Evolutionary conservation across 306 rosid genomes (phyloP), one percentile per base, ranked within the genome.

Genomic region (Medicago arabica): DNA sequence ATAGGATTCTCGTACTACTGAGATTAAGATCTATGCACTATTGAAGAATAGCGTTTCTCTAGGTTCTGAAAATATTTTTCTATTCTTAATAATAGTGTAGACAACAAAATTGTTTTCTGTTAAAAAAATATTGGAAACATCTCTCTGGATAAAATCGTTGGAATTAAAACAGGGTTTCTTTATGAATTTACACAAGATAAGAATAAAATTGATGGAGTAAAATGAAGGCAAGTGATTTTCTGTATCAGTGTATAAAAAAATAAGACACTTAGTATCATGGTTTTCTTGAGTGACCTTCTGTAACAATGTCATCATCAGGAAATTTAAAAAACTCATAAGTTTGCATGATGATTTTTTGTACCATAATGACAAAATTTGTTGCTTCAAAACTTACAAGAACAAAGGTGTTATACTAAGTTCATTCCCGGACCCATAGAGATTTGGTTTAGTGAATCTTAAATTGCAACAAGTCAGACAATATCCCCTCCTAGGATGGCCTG

Each of bases 391-490:
- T 51, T 94, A 94, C 69, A 89, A 96, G 63, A 88, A 90, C 85
- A 92, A 88, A 87, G 89, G 84, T 62, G 97, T 96, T 54, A 53
- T 82, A n/a, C 71, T 64, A 10, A 78, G 23, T 88, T 82, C 75
- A 51, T 81, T 77, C 97, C 97, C 19, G 92, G 97, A 97, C 98
- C 97, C 38, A 89, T 94, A 69, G 98, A 94, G 83, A 87, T 94
- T 79, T 88, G 97, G 67, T 87, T 90, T 68, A 88, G 95, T 84
- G 98, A 89, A 80, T 90, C 91, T 34, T 83, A 63, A 60, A 76
- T 72, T 59, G 75, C 89, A 55, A 92, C 98, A 50, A 92, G 75
- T 82, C 86, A 79, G 84, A 94, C 96, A 36, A 92, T 86, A 75
- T 79, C 95, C 69, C 89, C 95, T 76, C 92, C 97, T 69, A 88